Evolutionary conservation across 805 yeast genomes (phyloP).

Genomic region (Sugiyamaella americana): DNA sequence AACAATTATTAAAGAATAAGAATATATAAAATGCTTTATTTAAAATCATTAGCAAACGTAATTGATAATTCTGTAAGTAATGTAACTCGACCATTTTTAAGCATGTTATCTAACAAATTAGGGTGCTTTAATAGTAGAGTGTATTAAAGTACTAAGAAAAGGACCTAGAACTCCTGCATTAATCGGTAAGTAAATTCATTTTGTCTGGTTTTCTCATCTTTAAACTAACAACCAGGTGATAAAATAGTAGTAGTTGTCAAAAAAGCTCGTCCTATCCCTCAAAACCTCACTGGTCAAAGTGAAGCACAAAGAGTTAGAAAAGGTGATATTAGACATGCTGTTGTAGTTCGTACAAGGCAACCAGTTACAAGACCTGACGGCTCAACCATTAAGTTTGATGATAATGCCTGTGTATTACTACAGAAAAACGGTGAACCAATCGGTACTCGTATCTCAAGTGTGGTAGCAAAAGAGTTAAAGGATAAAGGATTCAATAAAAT

Average conservation of each 20-base stretch:
- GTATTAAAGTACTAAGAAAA: slow-evolving; percentile 90
- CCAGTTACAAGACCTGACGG: slow-evolving; percentile 79
- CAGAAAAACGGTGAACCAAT: slow-evolving; percentile 91
- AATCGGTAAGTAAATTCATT: slow-evolving; percentile 37
- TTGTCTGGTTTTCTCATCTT: too few relatives aligned
- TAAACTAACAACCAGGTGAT: slow-evolving; percentile 49
- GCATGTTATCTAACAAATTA: slow-evolving; percentile 7
- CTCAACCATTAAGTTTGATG: slow-evolving; percentile 78
- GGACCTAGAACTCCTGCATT: slow-evolving; percentile 76
- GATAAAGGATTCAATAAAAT: slow-evolving; percentile 79
- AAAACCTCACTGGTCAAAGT: slow-evolving; percentile 65
- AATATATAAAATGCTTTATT: slow-evolving; percentile 63
- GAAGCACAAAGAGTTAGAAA: slow-evolving; percentile 72
- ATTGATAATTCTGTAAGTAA: slow-evolving; percentile 71
- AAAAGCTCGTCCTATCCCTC: slow-evolving; percentile 73
- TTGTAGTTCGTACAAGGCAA: slow-evolving; percentile 87
- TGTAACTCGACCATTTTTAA: background rate
- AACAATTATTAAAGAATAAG: too few relatives aligned
- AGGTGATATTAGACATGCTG: slow-evolving; percentile 94
- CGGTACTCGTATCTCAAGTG: slow-evolving; percentile 87
- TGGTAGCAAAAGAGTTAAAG: slow-evolving; percentile 85
- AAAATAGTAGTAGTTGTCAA: slow-evolving; percentile 91
- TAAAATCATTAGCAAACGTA: slow-evolving; percentile 81
- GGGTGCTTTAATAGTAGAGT: slow-evolving; percentile 91
- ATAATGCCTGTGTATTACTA: slow-evolving; percentile 92